A percentile compares a stretch with the other conserved stretches of the same genome.
These are phyloP conservation scores for Pseudogymnoascus sp. DNA, from an alignment of 2,329 filamentous ascomycete species.

Conservation along the genomic window DNA sequence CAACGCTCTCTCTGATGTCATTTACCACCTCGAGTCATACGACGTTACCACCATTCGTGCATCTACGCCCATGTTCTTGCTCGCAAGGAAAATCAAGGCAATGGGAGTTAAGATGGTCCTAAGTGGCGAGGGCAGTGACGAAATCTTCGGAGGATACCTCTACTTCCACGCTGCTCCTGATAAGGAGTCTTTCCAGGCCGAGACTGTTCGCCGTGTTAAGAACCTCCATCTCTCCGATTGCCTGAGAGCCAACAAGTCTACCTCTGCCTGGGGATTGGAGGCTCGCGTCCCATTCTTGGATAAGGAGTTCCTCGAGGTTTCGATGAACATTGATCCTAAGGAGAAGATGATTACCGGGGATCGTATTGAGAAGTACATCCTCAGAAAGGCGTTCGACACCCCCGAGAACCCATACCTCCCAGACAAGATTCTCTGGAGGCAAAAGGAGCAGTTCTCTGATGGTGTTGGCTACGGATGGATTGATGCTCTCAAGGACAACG, in stretches of 20 bases:
- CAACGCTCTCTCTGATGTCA: slow-evolving; percentile 93
- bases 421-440: slow-evolving; percentile 90
- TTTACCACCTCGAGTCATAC: slow-evolving; percentile 95
- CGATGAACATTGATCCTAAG: slow-evolving; percentile 88
- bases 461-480: slow-evolving; percentile 99
- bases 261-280: slow-evolving; percentile 94
- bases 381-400: slow-evolving; percentile 96
- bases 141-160: slow-evolving; percentile 96
- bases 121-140: slow-evolving; percentile 91
- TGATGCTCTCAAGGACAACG: slow-evolving; percentile 90
- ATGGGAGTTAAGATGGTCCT: slow-evolving; percentile 99
- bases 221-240: slow-evolving; percentile 96
- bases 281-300: slow-evolving; percentile 97
- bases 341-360: slow-evolving; percentile 90
- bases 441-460: slow-evolving; percentile 99
- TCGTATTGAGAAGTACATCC: slow-evolving; percentile 92
- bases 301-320: slow-evolving; percentile 86
- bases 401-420: slow-evolving; percentile 91
- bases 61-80: slow-evolving; percentile 96
- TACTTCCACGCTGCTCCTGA: slow-evolving; percentile 96
- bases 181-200: slow-evolving; percentile 88
- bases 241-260: slow-evolving; percentile 97
- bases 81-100: slow-evolving; percentile 98
- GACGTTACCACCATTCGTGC: slow-evolving; percentile 98
- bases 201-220: slow-evolving; percentile 90